Evolutionary conservation across 164 flowering plant genomes (phyloP).

Genomic region (Berberis vulgaris): DNA sequence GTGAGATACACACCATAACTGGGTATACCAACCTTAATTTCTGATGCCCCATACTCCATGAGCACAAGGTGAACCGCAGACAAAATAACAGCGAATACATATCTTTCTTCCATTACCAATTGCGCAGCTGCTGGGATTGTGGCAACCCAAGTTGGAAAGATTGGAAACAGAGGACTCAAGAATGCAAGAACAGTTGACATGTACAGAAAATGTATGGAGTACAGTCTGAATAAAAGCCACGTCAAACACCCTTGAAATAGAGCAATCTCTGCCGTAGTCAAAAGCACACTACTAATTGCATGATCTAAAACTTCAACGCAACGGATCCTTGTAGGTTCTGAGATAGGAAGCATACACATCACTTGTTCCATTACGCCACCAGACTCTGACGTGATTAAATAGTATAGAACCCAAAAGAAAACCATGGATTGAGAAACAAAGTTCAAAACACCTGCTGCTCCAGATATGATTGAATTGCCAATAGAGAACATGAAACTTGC

Average conservation of each 20-base stretch:
- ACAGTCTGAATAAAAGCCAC: conserved; percentile 87
- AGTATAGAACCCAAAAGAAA: conserved; percentile 85
- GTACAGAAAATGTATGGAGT: conserved; percentile 73
- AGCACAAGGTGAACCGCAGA: conserved; percentile 58
- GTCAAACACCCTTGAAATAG: conserved; percentile 88
- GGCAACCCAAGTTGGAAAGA: conserved; percentile 73
- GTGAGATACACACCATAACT: conserved; percentile 79
- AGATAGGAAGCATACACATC: conserved; percentile 67
- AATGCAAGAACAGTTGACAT: conserved; percentile 81
- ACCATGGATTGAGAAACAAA: conserved; percentile 78
- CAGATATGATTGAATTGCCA: conserved; percentile 56
- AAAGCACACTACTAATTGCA: conserved; percentile 77
- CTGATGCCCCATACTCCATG: conserved; percentile 70
- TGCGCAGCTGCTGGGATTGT: conserved; percentile 73
- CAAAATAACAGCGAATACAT: conserved; percentile 50
- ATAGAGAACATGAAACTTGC: conserved; percentile 55
- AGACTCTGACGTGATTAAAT: conserved; percentile 83
- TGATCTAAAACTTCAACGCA: conserved; percentile 85
- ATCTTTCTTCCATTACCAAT: conserved; percentile 62
- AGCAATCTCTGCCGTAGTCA: conserved; percentile 84
- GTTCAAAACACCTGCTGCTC: conserved; percentile 82
- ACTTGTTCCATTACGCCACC: conserved; percentile 96
- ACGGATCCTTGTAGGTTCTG: conserved; percentile 41
- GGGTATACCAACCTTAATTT: conserved; percentile 80
- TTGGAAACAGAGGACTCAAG: conserved; percentile 69